Evolutionary conservation across 106 monocot species (phyloP).

Genomic region (Posidonia australis): DNA sequence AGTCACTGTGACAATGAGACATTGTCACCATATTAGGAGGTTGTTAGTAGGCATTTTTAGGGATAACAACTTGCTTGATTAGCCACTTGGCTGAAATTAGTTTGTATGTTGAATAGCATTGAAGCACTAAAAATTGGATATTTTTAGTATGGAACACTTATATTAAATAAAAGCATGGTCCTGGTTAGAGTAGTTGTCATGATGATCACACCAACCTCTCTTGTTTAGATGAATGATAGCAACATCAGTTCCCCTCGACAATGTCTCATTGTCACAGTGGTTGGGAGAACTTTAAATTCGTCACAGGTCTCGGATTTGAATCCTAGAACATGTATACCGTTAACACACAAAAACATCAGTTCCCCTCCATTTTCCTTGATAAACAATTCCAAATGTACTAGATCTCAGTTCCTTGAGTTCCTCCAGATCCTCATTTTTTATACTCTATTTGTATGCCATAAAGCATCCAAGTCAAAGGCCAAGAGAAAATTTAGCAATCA

Average conservation of each 20-base stretch:
- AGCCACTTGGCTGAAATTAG: too few species aligned
- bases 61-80: too few species aligned
- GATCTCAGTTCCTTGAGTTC: conserved; percentile 41
- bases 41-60: too few species aligned
- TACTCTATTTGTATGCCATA: conserved; percentile 16
- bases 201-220: conserved; percentile 17
- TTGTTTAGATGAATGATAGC: conserved; percentile 31
- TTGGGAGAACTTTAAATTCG: too few species aligned
- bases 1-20: too few species aligned
- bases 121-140: too few species aligned
- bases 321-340: too few species aligned
- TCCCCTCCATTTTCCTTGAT: conserved; percentile 49
- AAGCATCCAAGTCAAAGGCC: not conserved
- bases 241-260: conserved; percentile 31
- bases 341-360: conserved; percentile 41
- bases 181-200: not conserved
- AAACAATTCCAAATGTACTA: conserved; percentile 47
- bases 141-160: not conserved
- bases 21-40: too few species aligned
- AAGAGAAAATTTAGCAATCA: too few species aligned
- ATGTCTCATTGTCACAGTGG: too few species aligned
- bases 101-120: too few species aligned
- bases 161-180: not conserved
- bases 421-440: conserved; percentile 40
- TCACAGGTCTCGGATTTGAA: too few species aligned